phyloP scores from a whole-genome alignment of 768 basidiomycete genomes.

The Xanthoconium stramineum region DNA sequence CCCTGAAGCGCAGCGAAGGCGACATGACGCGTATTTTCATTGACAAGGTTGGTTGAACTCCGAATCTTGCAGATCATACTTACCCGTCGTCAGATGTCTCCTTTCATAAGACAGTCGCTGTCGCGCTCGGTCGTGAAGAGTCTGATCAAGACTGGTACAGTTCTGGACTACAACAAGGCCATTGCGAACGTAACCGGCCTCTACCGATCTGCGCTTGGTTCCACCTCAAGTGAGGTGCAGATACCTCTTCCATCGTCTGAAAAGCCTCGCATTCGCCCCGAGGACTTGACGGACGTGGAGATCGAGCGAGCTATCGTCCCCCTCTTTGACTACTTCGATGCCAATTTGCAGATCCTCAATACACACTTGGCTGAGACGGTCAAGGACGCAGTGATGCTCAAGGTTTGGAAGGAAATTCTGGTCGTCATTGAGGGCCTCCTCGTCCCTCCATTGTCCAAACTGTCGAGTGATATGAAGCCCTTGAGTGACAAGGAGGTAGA shows the following conservation, averaged over 20 bases:
- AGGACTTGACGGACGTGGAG: conserved; percentile 87
- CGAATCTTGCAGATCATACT: not conserved
- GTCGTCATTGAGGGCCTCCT: conserved; percentile 81
- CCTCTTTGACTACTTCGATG: conserved; percentile 95
- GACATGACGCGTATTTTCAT: conserved; percentile 97
- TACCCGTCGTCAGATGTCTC: conserved; percentile 69
- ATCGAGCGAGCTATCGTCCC: conserved; percentile 90
- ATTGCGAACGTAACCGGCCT: conserved; percentile 78
- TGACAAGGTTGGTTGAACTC: conserved; percentile 69
- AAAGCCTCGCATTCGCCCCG: conserved; percentile 73
- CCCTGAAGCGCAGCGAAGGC: conserved; percentile 85
- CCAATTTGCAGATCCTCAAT: conserved; percentile 87
- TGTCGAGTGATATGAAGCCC: conserved; percentile 85
- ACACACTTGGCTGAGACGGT: conserved; percentile 80
- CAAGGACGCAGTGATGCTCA: conserved; percentile 88
- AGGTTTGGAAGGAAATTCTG: conserved; percentile 96
- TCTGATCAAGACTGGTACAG: conserved; percentile 61
- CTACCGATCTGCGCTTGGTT: conserved; percentile 73
- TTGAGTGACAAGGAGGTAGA: conserved; percentile 95
- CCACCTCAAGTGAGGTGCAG: conserved; percentile 65
- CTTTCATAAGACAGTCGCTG: conserved; percentile 84
- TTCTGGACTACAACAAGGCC: conserved; percentile 87
- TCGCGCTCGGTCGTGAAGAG: conserved; percentile 74
- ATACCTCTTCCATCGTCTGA: conserved; percentile 72
- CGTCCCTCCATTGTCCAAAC: conserved; percentile 85